A percentile compares a stretch with the other conserved stretches of the same genome.
Evolutionary conservation across 345 rosid species (phyloP).

Genomic region (Psidium friedrichsthalianum): DNA sequence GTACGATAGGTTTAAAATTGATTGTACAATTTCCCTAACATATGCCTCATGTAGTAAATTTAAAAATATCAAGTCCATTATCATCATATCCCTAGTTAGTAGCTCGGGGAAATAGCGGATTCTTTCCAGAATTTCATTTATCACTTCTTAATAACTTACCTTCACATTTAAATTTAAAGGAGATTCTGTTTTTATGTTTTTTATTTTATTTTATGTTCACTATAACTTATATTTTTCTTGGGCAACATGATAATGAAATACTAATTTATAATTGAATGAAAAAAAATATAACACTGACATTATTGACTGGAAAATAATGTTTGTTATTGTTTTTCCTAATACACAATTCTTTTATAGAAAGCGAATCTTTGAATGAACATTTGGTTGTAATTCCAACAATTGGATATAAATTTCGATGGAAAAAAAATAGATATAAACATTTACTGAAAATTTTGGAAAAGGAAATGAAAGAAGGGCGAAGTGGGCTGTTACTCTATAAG

Average conservation of each 20-base stretch:
- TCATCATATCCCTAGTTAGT: not conserved
- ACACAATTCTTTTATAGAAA: not conserved
- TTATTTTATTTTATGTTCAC: not conserved
- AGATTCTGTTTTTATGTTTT: not conserved
- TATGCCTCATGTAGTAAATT: not conserved
- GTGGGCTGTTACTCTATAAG: not conserved
- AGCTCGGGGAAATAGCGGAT: not conserved
- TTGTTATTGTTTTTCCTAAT: not conserved
- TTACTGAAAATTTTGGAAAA: not conserved
- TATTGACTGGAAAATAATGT: not conserved
- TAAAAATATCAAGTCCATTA: not conserved
- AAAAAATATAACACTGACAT: no score
- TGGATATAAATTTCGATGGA: not conserved
- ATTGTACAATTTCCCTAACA: not conserved
- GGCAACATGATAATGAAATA: not conserved
- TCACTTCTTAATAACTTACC: not conserved
- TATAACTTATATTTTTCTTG: not conserved
- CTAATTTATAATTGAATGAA: not conserved
- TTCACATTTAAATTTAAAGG: not conserved
- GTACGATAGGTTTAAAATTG: rapidly evolving
- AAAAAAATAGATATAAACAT: not conserved
- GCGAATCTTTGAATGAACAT: not conserved
- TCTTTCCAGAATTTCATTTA: not conserved
- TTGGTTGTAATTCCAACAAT: not conserved
- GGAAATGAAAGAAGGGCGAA: not conserved